Percentiles rank a stretch among this genome's conserved stretches.
phyloP scores from a whole-genome alignment of 1,284 basidiomycete genomes.

The Marasmius sp. region DNA sequence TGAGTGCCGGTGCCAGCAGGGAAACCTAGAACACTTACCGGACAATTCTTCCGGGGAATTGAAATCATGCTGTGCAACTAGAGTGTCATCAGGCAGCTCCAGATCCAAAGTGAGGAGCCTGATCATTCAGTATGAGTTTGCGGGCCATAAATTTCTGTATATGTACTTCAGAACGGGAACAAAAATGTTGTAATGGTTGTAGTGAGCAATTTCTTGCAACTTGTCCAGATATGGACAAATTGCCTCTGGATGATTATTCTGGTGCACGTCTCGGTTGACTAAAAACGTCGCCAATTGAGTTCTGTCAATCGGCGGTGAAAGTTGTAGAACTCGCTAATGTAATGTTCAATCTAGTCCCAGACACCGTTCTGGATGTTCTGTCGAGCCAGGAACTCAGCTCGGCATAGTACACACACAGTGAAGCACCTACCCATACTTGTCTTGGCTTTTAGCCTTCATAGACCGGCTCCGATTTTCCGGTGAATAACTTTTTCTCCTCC shows the following conservation, averaged over 20 bases:
- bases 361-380: conserved; percentile 14
- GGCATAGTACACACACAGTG: background rate
- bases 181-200: conserved; percentile 11
- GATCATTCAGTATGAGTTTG: background rate
- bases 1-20: background rate
- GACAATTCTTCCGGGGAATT: conserved; percentile 28
- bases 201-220: conserved; percentile 7
- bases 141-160: background rate
- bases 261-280: conserved; percentile 10
- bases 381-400: too few relatives aligned
- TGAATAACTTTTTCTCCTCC: conserved; percentile 8
- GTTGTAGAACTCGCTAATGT: conserved; percentile 8
- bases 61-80: conserved; percentile 30
- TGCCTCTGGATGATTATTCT: conserved; percentile 1
- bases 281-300: background rate
- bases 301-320: background rate
- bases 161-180: conserved; percentile 10
- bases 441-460: conserved; percentile 15
- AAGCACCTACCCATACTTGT: conserved; percentile 11
- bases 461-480: conserved; percentile 11
- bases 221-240: conserved; percentile 9
- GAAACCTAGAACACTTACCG: conserved; percentile 16
- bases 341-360: conserved; percentile 13
- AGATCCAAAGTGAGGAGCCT: conserved; percentile 27
- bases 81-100: conserved; percentile 34